These are phyloP conservation scores for Ajuga reptans DNA, from an alignment of 305 asterid species.

Conservation along the genomic window DNA sequence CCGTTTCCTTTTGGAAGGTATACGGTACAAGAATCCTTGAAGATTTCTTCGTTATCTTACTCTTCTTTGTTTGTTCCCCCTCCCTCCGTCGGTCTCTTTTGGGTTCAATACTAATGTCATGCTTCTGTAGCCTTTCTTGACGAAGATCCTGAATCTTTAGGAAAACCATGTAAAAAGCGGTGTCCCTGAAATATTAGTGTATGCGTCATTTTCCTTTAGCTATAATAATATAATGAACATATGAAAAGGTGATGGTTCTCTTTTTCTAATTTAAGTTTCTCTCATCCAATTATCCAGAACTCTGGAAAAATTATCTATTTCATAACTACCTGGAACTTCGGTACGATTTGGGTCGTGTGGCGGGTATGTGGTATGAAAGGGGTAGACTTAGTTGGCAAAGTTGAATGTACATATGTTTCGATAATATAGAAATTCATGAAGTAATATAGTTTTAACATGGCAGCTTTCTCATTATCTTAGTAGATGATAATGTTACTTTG, in stretches of 20 bases:
- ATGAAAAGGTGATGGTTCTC: not conserved
- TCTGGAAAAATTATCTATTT: not conserved
- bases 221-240: not conserved
- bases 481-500: too few species aligned
- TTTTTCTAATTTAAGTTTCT: not conserved
- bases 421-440: too few species aligned
- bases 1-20: slow-evolving; percentile 98
- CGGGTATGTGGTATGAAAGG: too few species aligned
- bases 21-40: slow-evolving; percentile 25
- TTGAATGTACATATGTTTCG: too few species aligned
- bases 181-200: not conserved
- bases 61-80: not conserved
- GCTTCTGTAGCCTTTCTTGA: too few species aligned
- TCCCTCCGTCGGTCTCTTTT: not conserved
- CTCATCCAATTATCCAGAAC: not conserved
- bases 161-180: not conserved
- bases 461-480: too few species aligned
- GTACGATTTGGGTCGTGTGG: too few species aligned
- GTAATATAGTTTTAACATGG: too few species aligned
- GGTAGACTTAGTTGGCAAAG: too few species aligned
- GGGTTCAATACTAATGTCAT: not conserved
- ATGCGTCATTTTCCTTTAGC: not conserved
- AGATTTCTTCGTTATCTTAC: not conserved
- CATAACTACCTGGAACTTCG: too few species aligned
- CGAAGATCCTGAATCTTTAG: not conserved